Conservation (phyloP, 2,329 filamentous ascomycete genomes). For the Sclerotinia glacialis region DNA sequence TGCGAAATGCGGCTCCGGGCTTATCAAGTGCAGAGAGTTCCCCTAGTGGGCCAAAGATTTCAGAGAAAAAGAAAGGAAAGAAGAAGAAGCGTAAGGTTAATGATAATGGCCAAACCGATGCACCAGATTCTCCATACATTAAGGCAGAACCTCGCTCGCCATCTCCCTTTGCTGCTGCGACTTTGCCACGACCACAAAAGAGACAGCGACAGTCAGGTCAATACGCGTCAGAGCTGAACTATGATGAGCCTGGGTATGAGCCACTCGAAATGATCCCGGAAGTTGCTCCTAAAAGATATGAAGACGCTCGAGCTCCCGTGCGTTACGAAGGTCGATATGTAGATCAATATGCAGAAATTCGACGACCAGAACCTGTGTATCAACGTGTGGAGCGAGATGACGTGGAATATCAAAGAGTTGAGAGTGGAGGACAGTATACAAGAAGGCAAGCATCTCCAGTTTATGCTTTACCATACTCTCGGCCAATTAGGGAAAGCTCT, state of each 20-base stretch:
- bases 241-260: conserved; percentile 49
- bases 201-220: conserved; percentile 51
- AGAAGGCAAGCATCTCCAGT: conserved; percentile 35
- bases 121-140: conserved; percentile 52
- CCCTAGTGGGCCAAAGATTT: conserved; percentile 48
- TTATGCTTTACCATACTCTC: conserved; percentile 34
- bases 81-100: conserved; percentile 50
- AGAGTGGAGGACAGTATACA: conserved; percentile 28
- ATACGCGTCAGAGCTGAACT: conserved; percentile 44
- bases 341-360: conserved; percentile 33
- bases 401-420: conserved; percentile 30
- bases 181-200: conserved; percentile 56
- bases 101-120: conserved; percentile 43
- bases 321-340: conserved; percentile 29
- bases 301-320: conserved; percentile 27
- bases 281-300: conserved; percentile 27
- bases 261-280: conserved; percentile 33
- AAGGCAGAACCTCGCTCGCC: conserved; percentile 64
- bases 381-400: conserved; percentile 36
- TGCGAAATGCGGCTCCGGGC: conserved; percentile 49
- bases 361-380: conserved; percentile 31
- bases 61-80: conserved; percentile 53
- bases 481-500: conserved; percentile 33
- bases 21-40: conserved; percentile 60
- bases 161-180: conserved; percentile 54